phyloP scores from a whole-genome alignment of 176 grass and related monocot species.

The Aegilops longissima region DNA sequence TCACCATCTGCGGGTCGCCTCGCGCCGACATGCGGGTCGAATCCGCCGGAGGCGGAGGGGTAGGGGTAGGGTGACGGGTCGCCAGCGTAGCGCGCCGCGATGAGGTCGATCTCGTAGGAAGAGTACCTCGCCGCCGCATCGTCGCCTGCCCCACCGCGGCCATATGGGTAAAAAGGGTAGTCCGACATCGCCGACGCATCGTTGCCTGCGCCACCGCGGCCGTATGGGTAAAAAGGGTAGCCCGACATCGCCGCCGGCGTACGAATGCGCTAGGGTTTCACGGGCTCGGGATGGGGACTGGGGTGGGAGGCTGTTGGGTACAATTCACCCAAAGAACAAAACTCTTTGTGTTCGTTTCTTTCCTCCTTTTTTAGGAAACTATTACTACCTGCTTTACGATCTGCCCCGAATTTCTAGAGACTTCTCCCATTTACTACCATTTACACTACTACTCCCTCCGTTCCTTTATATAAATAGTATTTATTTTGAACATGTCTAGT shows the following conservation, averaged over 20 bases:
- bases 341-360: neutral
- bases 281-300: neutral
- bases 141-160: slow-evolving; percentile 17
- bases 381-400: neutral
- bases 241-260: slow-evolving; percentile 51
- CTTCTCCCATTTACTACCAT: too few species aligned
- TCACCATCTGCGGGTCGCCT: slow-evolving; percentile 75
- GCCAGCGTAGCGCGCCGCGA: slow-evolving; percentile 47
- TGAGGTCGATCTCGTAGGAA: slow-evolving; percentile 56
- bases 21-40: slow-evolving; percentile 33
- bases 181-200: slow-evolving; percentile 50
- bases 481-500: too few species aligned
- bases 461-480: too few species aligned
- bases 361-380: neutral
- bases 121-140: slow-evolving; percentile 40
- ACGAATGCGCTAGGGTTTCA: slow-evolving; percentile 39
- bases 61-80: slow-evolving; percentile 4
- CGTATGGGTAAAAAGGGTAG: slow-evolving; percentile 51
- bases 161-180: slow-evolving; percentile 49
- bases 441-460: too few species aligned
- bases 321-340: neutral
- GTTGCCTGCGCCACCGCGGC: slow-evolving; percentile 14
- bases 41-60: slow-evolving; percentile 8
- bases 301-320: neutral
- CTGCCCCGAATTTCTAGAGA: too few species aligned